These are phyloP conservation scores for Euphorbia corollata DNA, from an alignment of 441 rosid species.

Conservation along the genomic window DNA sequence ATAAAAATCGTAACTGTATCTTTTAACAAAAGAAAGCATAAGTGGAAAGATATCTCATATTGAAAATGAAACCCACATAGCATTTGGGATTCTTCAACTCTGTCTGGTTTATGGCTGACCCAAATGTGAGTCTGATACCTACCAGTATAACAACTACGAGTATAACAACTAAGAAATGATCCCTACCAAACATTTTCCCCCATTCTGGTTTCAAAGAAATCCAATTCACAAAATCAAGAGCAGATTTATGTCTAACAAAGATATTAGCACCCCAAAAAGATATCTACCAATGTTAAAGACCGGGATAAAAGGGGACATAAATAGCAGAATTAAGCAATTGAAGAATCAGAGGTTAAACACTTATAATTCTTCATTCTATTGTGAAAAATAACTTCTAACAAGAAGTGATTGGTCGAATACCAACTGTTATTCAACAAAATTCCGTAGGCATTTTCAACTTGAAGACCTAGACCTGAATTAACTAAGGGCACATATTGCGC, in stretches of 20 bases:
- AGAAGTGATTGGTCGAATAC: constrained; percentile 63
- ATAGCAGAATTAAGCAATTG: constrained; percentile 64
- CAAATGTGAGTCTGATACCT: too few species aligned
- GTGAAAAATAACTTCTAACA: constrained; percentile 62
- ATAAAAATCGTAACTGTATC: too few species aligned
- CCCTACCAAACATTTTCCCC: constrained; percentile 58
- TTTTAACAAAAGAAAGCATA: too few species aligned
- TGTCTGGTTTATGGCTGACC: too few species aligned
- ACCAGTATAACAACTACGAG: too few species aligned
- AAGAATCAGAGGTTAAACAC: constrained; percentile 59
- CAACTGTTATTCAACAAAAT: constrained; percentile 38
- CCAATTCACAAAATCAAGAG: constrained; percentile 43
- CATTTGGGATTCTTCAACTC: too few species aligned
- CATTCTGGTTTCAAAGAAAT: constrained; percentile 49
- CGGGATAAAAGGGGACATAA: constrained; percentile 67
- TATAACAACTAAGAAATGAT: constrained; percentile 73
- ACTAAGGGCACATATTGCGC: constrained; percentile 58
- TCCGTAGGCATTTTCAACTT: constrained; percentile 30
- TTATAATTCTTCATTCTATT: constrained; percentile 51
- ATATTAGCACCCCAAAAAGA: constrained; percentile 54
- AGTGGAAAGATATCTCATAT: too few species aligned
- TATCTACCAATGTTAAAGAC: constrained; percentile 55
- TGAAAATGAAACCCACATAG: too few species aligned
- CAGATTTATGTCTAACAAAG: constrained; percentile 46
- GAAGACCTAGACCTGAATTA: constrained; percentile 51